Base-by-base conservation (phyloP, 345 rosid species). In the Syzygium oleosum region DNA sequence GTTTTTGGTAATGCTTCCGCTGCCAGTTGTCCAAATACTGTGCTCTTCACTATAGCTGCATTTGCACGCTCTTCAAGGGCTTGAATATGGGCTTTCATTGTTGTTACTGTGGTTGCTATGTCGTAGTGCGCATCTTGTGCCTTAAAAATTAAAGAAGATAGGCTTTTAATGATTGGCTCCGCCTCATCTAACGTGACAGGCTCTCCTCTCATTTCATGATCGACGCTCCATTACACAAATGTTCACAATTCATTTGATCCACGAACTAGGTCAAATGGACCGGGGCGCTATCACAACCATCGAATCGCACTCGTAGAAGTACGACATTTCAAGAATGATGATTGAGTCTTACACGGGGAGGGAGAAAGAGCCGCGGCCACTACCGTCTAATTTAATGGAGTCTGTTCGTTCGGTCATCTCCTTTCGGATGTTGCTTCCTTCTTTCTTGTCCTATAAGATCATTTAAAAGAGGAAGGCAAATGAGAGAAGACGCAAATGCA, bases 41-140 rank as follows among this genome's bases (percentile, higher is more conserved):
- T 92, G 89, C 97, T 95, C 89, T 98, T 98, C 90, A 93, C 93
- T 1, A 93, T 94, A 51, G 98, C 99, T 84, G 99, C 98, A 93
- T 94, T 95, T 68, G 99, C 97, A 85, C 98, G 97, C 89, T 94
- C 98, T 92, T 98, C 99, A 84, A 98, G 98, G 89, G 99, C 95
- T 91, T 95, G 98, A 87, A 95, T 97, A 91, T 97, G 99, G 87
- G 98, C 94, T 91, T 94, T 96, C 99, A 98, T 94, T 34, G 98
- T 98, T 91, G 93, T 93, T 89, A 98, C 92, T 59, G 98, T 94
- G 88, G 99, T 98, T 86, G 99, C 98, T 85, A 98, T 91, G 88
- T 98, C 99, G 78, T 96, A 98, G 89, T 98, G 99, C 29, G 96
- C 94, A 90, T 94, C 97, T 90, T 98, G 97, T 17, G 99, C 99